Evolutionary conservation across 805 yeast genomes (phyloP), one percentile per base, ranked within the genome.

Genomic region (Starmera quercuum): DNA sequence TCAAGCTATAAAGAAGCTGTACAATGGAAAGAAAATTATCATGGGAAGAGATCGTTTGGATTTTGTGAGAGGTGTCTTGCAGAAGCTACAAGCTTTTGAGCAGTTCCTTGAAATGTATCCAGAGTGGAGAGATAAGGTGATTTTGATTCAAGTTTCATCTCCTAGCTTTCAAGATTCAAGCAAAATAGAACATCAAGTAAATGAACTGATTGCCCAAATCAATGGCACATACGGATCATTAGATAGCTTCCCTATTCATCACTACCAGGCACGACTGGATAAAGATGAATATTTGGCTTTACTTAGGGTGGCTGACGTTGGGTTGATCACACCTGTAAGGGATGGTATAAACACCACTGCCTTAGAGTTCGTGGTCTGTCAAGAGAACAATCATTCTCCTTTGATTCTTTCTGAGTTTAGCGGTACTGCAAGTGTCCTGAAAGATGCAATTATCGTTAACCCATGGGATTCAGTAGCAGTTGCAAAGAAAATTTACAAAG

Each of bases 381-480:
- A 85, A 57, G 78, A 84, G 49, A 63, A 73, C 40, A 72, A 78
- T 40, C 64, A 68, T 41, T 73, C 83, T 3, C 95, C 97, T 0
- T 68, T 94, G 50, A 76, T 92, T 25, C 62, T 92, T 29, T 83
- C 95, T 16, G 99, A 92, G 61, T 92, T 92, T 53, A 83, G 95
- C 36, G 99, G 98, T 29, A 78, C 94, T 4, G 75, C 86, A 1
- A 63, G 83, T 2, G 81, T 81, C 3, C 56, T 83, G 35, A 68
- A 66, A 35, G 84, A 80, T 40, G 84, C 95, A 0, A 68, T 84
- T 32, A 73, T 82, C 42, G 92, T 92, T 23, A 92, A 92, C 47
- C 99, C 99, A 7, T 92, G 97, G 95, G 97, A 92, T 60, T 71
- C 94, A 0, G 90, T 85, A 18, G 95, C 95, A 2, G 90, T 90